These are phyloP conservation scores for Xylaria castorea DNA, from an alignment of 495 filamentous ascomycete species.

Conservation along the genomic window DNA sequence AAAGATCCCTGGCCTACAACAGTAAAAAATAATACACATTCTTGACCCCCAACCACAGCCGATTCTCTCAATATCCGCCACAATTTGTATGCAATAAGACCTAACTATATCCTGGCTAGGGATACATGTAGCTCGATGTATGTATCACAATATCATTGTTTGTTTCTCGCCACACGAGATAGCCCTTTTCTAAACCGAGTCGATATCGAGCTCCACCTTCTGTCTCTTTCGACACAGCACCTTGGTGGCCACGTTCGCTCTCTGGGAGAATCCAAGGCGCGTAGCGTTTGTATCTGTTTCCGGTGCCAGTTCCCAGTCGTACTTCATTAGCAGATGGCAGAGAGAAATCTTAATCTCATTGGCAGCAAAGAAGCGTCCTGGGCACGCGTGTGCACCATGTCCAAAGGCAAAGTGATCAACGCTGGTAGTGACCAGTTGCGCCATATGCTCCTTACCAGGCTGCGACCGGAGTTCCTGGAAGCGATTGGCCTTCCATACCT, in stretches of 20 bases:
- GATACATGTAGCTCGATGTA: not conserved
- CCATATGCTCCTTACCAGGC: constrained; percentile 49
- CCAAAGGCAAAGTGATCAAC: constrained; percentile 48
- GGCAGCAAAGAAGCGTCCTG: constrained; percentile 52
- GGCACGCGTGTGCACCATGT: constrained; percentile 48
- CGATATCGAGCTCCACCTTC: constrained; percentile 24
- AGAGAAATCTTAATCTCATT: constrained; percentile 50
- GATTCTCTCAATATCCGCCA: not conserved
- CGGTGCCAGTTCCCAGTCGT: constrained; percentile 46
- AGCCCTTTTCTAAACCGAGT: constrained; percentile 3
- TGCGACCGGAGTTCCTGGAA: constrained; percentile 50
- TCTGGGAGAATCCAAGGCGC: not conserved
- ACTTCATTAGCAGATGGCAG: constrained; percentile 48
- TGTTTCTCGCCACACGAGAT: not conserved
- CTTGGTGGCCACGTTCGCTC: constrained; percentile 12
- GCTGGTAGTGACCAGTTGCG: constrained; percentile 56
- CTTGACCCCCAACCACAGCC: not conserved
- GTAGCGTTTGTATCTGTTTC: not conserved
- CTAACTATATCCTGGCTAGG: not conserved
- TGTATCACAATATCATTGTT: not conserved
- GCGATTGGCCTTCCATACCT: constrained; percentile 54
- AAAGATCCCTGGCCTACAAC: not conserved
- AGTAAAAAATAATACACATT: not conserved
- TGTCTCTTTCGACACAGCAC: constrained; percentile 14
- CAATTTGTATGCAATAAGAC: not conserved